phyloP scores from a whole-genome alignment of 441 rosid species.

The Corymbia citriodora region DNA sequence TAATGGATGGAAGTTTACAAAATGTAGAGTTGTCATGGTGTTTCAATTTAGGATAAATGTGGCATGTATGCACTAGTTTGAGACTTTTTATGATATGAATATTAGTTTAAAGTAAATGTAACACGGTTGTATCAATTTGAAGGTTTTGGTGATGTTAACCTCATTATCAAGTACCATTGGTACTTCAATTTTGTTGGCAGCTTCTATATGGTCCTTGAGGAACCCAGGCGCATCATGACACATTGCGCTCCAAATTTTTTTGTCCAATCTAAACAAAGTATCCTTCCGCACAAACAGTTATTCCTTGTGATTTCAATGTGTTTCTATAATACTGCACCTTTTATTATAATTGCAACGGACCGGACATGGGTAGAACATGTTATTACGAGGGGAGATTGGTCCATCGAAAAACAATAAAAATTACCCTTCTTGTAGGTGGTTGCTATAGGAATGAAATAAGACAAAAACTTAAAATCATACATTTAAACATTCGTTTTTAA shows the following conservation, averaged over 20 bases:
- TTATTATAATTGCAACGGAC: not conserved
- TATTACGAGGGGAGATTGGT: not conserved
- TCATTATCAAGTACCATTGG: not conserved
- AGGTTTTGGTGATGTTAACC: not conserved
- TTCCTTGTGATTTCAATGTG: not conserved
- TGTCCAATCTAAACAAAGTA: not conserved
- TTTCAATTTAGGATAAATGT: not conserved
- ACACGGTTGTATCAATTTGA: rapidly evolving
- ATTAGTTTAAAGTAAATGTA: not conserved
- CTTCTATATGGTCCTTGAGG: not conserved
- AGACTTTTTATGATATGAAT: rapidly evolving
- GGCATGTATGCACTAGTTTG: not conserved
- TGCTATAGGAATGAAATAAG: not conserved
- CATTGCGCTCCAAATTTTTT: not conserved
- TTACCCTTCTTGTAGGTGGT: not conserved
- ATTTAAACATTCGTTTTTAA: not conserved
- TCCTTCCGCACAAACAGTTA: not conserved
- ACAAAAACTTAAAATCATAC: not conserved
- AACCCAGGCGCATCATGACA: not conserved
- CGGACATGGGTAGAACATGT: not conserved
- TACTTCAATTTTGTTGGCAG: not conserved
- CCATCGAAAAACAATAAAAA: not conserved
- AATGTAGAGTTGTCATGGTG: not conserved
- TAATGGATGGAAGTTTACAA: not conserved
- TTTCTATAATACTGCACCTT: not conserved